Percentiles rank a stretch among this genome's conserved stretches.
phyloP scores from a whole-genome alignment of 768 basidiomycete species.

The Calocybe gangraenosa region DNA sequence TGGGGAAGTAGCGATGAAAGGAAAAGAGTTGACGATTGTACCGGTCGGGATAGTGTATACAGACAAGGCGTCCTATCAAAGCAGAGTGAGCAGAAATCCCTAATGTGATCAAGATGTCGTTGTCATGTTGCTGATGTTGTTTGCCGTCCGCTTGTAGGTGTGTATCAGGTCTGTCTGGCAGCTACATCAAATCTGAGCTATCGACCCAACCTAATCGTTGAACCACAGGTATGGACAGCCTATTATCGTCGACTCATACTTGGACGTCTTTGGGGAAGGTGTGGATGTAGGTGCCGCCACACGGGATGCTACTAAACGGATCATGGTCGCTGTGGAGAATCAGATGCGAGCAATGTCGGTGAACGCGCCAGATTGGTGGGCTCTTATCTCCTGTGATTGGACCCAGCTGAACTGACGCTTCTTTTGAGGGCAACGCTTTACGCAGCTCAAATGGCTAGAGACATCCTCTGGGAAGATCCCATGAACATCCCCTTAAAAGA shows the following conservation, averaged over 20 bases:
- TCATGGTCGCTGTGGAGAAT: conserved; percentile 48
- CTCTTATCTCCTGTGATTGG: neutral
- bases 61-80: conserved; percentile 62
- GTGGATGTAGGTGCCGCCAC: conserved; percentile 31
- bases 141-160: neutral
- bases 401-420: neutral
- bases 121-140: too few relatives aligned
- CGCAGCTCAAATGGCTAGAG: conserved; percentile 52
- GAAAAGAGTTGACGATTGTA: conserved; percentile 40
- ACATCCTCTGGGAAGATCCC: conserved; percentile 52
- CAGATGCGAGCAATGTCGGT: conserved; percentile 51
- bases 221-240: conserved; percentile 51
- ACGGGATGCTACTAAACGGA: conserved; percentile 49
- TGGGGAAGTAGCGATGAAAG: conserved; percentile 10
- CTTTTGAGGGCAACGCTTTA: conserved; percentile 54
- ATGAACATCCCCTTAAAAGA: conserved; percentile 40
- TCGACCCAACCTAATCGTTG: too few relatives aligned
- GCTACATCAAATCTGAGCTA: too few relatives aligned
- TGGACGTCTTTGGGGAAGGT: conserved; percentile 34
- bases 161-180: conserved; percentile 22
- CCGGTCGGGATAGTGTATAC: conserved; percentile 71
- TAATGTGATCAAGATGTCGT: too few relatives aligned
- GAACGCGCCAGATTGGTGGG: conserved; percentile 64
- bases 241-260: conserved; percentile 46
- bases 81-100: conserved; percentile 37